Percentiles rank a stretch among this genome's conserved stretches.
These are phyloP conservation scores for Spergularia marina DNA, from an alignment of 148 eudicot species.

Conservation along the genomic window DNA sequence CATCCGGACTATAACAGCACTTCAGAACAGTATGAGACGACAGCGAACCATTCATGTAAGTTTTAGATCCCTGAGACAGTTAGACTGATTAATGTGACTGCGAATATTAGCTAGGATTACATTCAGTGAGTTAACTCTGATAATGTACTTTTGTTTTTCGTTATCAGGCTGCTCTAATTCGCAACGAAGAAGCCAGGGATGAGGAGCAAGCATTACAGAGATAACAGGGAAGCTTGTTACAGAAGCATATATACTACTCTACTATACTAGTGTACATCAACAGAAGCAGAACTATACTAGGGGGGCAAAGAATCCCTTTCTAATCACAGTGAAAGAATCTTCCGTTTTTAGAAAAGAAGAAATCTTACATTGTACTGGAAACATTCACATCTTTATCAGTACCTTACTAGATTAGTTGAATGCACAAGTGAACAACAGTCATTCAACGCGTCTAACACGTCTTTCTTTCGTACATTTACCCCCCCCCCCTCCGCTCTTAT, in stretches of 20 bases:
- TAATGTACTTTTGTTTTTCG: neutral
- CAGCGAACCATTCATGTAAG: conserved; percentile 35
- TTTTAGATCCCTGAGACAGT: neutral
- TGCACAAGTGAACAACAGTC: no score
- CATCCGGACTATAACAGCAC: conserved; percentile 40
- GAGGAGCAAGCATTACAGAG: conserved; percentile 17
- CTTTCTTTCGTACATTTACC: no score
- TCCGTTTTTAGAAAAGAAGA: neutral
- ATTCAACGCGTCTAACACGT: no score
- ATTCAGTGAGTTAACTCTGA: conserved; percentile 9
- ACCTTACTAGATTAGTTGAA: no score
- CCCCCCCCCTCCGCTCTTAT: no score
- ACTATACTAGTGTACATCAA: conserved; percentile 13
- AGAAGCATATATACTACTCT: neutral
- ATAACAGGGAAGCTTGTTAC: neutral
- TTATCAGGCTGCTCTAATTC: conserved; percentile 20
- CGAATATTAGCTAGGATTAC: no score
- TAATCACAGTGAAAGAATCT: neutral
- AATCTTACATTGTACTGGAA: neutral
- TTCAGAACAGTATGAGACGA: conserved; percentile 49
- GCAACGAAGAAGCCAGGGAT: neutral
- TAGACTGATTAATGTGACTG: neutral
- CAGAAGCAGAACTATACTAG: conserved; percentile 3
- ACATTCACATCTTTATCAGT: no score
- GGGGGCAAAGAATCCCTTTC: neutral